Evolutionary conservation across 306 rosid genomes (phyloP).

Genomic region (Lathyrus aphaca): DNA sequence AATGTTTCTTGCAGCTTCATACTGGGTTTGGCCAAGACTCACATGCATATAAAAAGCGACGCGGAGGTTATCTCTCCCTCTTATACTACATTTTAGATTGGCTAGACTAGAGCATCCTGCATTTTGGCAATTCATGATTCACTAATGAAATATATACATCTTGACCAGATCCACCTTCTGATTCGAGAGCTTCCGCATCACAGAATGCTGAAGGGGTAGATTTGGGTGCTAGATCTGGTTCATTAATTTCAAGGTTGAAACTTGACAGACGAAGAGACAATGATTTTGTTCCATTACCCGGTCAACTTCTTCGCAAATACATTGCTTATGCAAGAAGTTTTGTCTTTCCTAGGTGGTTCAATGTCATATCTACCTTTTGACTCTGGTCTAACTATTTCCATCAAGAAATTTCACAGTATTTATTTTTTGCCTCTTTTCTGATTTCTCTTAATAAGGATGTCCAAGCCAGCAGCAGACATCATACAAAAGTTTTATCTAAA

Average conservation of each 20-base stretch:
- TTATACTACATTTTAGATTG: constrained; percentile 29
- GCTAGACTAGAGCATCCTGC: constrained; percentile 38
- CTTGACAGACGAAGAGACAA: constrained; percentile 63
- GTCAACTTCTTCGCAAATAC: constrained; percentile 93
- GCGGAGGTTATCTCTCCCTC: constrained; percentile 55
- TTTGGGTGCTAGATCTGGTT: constrained; percentile 50
- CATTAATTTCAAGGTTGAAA: constrained; percentile 77
- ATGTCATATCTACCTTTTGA: constrained; percentile 37
- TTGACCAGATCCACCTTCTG: constrained; percentile 47
- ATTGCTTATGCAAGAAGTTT: constrained; percentile 81
- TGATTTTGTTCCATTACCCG: constrained; percentile 81
- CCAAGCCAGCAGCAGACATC: constrained; percentile 87
- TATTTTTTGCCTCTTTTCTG: constrained; percentile 29
- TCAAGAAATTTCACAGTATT: constrained; percentile 29
- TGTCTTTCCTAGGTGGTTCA: constrained; percentile 82
- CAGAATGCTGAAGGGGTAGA: constrained; percentile 56
- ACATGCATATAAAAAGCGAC: constrained; percentile 63
- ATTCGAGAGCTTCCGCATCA: constrained; percentile 50
- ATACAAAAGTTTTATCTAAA: constrained; percentile 81
- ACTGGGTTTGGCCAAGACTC: constrained; percentile 61
- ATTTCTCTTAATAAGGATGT: constrained; percentile 66
- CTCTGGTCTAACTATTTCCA: constrained; percentile 33
- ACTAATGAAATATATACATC: constrained; percentile 36
- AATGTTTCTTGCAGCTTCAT: constrained; percentile 73
- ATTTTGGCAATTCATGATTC: constrained; percentile 31